These are phyloP conservation scores for Pythium coloratum DNA, from an alignment of 352 stramenopile genomes.

Conservation along the genomic window DNA sequence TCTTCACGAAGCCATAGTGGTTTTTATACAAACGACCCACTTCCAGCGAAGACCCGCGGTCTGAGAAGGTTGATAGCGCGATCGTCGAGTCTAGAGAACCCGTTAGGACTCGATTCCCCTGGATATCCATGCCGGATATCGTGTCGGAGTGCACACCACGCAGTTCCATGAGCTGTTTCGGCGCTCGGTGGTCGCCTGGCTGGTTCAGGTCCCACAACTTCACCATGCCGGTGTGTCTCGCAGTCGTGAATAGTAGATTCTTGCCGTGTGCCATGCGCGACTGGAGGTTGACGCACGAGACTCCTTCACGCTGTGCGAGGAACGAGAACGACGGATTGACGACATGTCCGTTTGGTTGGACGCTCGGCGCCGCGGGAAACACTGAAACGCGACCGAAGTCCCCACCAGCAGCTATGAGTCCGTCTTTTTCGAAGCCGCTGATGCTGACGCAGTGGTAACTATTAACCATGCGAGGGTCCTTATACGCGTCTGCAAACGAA, in stretches of 20 bases:
- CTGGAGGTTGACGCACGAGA: slow-evolving; percentile 50
- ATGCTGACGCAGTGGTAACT: slow-evolving; percentile 45
- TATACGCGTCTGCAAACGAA: not conserved
- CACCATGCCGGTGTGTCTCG: slow-evolving; percentile 42
- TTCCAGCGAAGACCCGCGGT: slow-evolving; percentile 15
- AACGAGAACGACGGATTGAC: slow-evolving; percentile 43
- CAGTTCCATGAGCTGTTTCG: slow-evolving; percentile 33
- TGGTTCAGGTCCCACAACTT: slow-evolving; percentile 62
- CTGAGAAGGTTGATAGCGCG: slow-evolving; percentile 35
- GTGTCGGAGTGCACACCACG: slow-evolving; percentile 39
- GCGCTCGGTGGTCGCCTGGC: slow-evolving; percentile 8
- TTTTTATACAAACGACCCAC: slow-evolving; percentile 33
- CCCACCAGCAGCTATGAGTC: slow-evolving; percentile 39
- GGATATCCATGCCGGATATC: slow-evolving; percentile 51
- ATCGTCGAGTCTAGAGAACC: slow-evolving; percentile 54
- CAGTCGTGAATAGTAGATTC: slow-evolving; percentile 45
- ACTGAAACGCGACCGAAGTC: slow-evolving; percentile 49
- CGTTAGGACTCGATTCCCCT: slow-evolving; percentile 33
- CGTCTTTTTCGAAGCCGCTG: slow-evolving; percentile 38
- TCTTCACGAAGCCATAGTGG: slow-evolving; percentile 50
- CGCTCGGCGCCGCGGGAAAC: slow-evolving; percentile 14
- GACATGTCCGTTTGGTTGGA: slow-evolving; percentile 13
- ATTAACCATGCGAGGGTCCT: slow-evolving; percentile 39
- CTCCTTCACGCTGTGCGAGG: slow-evolving; percentile 47
- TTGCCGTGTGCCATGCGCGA: slow-evolving; percentile 4